Evolutionary conservation across 441 rosid genomes (phyloP), one percentile per base, ranked within the genome.

Genomic region (Syzygium malaccense): DNA sequence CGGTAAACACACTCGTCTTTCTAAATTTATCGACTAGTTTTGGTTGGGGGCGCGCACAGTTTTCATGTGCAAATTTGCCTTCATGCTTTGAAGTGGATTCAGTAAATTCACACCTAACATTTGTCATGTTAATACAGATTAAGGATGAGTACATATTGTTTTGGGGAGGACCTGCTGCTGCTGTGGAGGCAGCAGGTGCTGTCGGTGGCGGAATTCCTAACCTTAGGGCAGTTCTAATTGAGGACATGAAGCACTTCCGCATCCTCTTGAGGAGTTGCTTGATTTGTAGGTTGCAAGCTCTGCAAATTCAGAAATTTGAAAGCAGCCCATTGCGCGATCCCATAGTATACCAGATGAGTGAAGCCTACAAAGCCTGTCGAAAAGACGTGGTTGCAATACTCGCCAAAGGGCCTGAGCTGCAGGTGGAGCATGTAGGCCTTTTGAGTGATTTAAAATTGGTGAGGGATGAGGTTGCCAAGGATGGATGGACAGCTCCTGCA

Each of bases 131-230:
- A 2, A 62, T 26, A 12, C 64, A 58, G 64, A 26, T 5, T 4
- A 58, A 58, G 64, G 64, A 58, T 58, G 64, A 58, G 64, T 58
- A 26, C 64, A 26, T 26, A 58, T 11, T 58, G 64, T 58, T 58
- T 58, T 26, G 30, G n/a, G 64, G 64, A 55, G 23, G 8, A 26
- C n/a, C 15, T 58, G 0, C 14, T 11, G 64, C 30, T 58, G 64
- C 1, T 26, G 60, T 20, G n/a, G 30, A 2, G 2, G 7, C 14
- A 30, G 33, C 33, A 1, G 33, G 1, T n/a, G 33, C 3, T 62
- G 68, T 14, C 33, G 0, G 1, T 1, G 14, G 3, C 30, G 17
- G 1, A 9, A 14, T 58, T 58, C 14, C 6, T 58, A 0, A 0
- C 5, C 5, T 26, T 26, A 58, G 64, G n/a, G 15, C 12, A 14